phyloP scores from a whole-genome alignment of 208 protist species.

The Acanthamoeba lenticulata region DNA sequence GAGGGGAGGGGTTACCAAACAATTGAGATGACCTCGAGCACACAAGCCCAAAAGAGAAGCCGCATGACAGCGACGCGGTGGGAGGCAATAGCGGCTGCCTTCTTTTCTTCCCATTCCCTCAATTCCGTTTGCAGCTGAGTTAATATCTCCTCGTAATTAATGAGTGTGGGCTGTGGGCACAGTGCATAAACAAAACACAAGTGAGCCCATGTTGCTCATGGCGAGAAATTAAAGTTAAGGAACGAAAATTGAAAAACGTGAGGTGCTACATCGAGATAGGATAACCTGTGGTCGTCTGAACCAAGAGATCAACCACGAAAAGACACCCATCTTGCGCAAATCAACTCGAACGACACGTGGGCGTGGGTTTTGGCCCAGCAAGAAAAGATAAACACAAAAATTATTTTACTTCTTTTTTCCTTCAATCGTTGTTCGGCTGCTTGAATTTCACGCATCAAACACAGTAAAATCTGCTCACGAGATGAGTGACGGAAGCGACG shows the following conservation, averaged over 20 bases:
- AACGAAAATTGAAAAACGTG: background rate
- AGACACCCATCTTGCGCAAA: slow-evolving; percentile 7
- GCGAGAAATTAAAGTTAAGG: background rate
- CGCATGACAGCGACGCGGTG: slow-evolving; percentile 16
- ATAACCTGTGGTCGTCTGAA: background rate
- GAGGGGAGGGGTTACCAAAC: background rate
- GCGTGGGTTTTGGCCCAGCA: too few species aligned
- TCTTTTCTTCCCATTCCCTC: slow-evolving; percentile 22
- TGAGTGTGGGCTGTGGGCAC: background rate
- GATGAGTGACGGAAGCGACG: background rate
- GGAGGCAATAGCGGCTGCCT: background rate
- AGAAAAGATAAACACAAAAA: too few species aligned
- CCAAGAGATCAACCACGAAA: slow-evolving; percentile 52
- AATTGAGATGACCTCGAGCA: slow-evolving; percentile 35
- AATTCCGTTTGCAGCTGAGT: background rate
- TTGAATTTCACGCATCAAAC: too few species aligned
- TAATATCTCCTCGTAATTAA: slow-evolving; percentile 54
- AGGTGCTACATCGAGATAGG: background rate
- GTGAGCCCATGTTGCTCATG: too few species aligned
- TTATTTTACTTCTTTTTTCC: background rate
- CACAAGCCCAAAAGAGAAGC: background rate
- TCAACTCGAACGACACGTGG: too few species aligned
- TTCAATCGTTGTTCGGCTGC: background rate
- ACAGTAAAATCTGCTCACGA: too few species aligned
- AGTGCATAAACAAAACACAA: too few species aligned